Evolutionary conservation across 805 yeast species (phyloP).

Genomic region (Cyberlindnera misumaiensis): DNA sequence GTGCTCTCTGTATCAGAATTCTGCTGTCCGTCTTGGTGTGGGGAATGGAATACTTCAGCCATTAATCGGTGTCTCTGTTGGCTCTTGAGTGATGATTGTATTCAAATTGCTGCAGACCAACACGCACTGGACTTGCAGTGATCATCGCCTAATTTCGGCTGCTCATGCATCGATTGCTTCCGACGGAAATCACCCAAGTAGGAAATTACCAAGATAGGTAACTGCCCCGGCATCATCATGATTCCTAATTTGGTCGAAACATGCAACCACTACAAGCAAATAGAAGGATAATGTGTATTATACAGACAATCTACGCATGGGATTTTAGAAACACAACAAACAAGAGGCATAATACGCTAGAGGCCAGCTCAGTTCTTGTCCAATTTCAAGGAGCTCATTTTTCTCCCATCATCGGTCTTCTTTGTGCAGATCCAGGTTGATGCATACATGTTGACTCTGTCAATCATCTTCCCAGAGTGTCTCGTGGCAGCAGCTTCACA

Average conservation of each 20-base stretch:
- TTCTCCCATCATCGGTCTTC: constrained; percentile 8
- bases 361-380: constrained; percentile 4
- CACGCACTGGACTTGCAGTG: no score
- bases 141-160: no score
- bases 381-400: constrained; percentile 22
- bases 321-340: background rate
- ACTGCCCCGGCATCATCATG: no score
- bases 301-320: background rate
- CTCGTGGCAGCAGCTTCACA: constrained; percentile 69
- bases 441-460: constrained; percentile 82
- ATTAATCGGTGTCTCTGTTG: constrained; percentile 1
- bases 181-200: no score
- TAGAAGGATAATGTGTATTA: no score
- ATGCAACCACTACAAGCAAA: no score
- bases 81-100: no score
- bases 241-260: no score
- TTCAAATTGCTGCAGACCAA: no score
- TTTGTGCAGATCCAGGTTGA: constrained; percentile 83
- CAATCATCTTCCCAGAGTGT: constrained; percentile 57
- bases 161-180: no score
- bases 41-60: constrained; percentile 6
- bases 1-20: constrained; percentile 10
- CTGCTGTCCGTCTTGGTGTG: background rate
- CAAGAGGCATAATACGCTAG: no score
- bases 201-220: no score